Evolutionary conservation across 306 rosid genomes (phyloP).

Genomic region (Quercus glauca): DNA sequence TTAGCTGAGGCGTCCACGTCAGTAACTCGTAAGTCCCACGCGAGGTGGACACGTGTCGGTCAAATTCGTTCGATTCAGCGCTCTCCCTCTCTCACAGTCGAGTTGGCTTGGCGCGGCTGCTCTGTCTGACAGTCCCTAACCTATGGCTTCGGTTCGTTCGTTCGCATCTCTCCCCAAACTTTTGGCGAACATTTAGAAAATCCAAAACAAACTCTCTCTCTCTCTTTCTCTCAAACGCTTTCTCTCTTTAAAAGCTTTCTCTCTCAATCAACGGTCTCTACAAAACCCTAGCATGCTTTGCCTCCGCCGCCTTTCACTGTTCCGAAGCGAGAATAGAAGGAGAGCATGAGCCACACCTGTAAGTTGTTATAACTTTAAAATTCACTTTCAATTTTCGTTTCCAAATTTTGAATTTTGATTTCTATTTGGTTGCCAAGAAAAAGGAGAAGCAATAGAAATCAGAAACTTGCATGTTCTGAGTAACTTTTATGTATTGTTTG

Average conservation of each 20-base stretch:
- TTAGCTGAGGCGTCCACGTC: conserved; percentile 17
- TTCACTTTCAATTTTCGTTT: too few species aligned
- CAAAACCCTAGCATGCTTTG: conserved; percentile 53
- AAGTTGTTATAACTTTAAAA: conserved; percentile 5
- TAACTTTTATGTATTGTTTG: too few species aligned
- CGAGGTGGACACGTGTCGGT: conserved; percentile 50
- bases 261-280: conserved; percentile 43
- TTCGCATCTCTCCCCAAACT: conserved; percentile 34
- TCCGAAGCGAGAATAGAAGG: background rate
- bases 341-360: conserved; percentile 27
- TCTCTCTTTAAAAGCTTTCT: conserved; percentile 12
- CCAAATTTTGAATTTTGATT: too few species aligned
- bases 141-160: conserved; percentile 28
- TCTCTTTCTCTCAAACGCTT: conserved; percentile 12
- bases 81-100: too few species aligned
- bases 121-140: background rate
- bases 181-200: conserved; percentile 22
- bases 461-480: too few species aligned
- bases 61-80: background rate
- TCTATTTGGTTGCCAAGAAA: too few species aligned
- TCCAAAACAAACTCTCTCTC: background rate
- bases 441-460: too few species aligned
- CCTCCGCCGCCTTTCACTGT: conserved; percentile 44
- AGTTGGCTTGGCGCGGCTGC: conserved; percentile 22
- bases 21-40: conserved; percentile 7